Evolutionary conservation across 106 monocot genomes (phyloP).

Genomic region (Dendrobium officinale): DNA sequence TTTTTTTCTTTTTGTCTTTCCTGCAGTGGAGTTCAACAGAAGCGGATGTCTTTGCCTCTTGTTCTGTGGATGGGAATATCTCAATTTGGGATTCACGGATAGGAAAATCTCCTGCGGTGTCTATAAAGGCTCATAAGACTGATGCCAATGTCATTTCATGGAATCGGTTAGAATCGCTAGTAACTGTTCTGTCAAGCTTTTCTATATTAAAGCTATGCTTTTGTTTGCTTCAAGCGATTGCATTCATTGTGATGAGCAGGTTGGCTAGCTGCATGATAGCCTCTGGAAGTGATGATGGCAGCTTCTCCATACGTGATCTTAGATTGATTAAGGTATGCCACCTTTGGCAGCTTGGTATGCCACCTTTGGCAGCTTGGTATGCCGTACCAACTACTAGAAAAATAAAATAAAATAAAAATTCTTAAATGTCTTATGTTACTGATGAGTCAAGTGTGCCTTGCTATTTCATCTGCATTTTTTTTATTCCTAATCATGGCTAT

Average conservation of each 20-base stretch:
- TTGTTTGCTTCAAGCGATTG: background rate
- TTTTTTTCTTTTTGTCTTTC: background rate
- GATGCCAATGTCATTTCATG: slow-evolving; percentile 99
- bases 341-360: background rate
- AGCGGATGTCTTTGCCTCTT: slow-evolving; percentile 92
- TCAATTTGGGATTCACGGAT: slow-evolving; percentile 82
- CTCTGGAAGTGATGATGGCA: slow-evolving; percentile 94
- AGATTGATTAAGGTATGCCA: slow-evolving; percentile 67
- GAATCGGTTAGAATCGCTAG: slow-evolving; percentile 51
- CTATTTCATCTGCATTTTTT: background rate
- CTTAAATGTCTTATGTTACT: background rate
- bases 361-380: background rate
- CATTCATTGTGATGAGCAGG: slow-evolving; percentile 24
- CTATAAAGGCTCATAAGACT: slow-evolving; percentile 71
- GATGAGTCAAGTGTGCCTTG: background rate
- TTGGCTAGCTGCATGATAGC: slow-evolving; percentile 93
- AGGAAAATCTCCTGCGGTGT: slow-evolving; percentile 73
- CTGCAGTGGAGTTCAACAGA: slow-evolving; percentile 96
- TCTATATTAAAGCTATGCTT: background rate
- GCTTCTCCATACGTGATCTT: slow-evolving; percentile 87
- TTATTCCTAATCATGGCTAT: background rate
- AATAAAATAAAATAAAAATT: background rate
- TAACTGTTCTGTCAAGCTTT: background rate
- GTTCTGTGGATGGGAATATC: slow-evolving; percentile 80
- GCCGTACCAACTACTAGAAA: background rate